Evolutionary conservation across 768 basidiomycete species (phyloP), one percentile per base, ranked within the genome.

Genomic region (Mycena leptocephala): DNA sequence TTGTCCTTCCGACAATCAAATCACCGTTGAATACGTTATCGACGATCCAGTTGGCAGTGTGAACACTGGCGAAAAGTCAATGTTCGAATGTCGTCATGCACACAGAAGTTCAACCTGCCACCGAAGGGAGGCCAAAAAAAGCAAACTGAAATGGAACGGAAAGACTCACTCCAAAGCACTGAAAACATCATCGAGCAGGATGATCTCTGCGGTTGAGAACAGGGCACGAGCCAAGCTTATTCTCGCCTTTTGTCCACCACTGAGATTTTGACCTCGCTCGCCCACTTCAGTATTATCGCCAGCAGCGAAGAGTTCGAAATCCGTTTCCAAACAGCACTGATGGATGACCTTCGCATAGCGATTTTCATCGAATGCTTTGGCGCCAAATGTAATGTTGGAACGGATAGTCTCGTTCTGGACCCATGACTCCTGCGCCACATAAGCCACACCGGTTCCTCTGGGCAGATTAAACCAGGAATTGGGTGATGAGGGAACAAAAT

Each of bases 381-480:
- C 85, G 26, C 96, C 95, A 76, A 98, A 97, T 53, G 94, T 84
- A 70, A 98, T 94, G 80, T 97, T 98, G 48, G 95, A 93, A 82
- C 90, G 87, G 66, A 95, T 94, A 0, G 94, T 95, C 74, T 93
- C 94, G 78, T 95, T 96, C 81, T 93, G 92, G 4, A 96, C 92
- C 95, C 95, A 97, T 3, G 93, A 91, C 80, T 96, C 95, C 81
- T 97, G 96, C 6, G 94, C 93, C 4, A 94, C 94, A 81, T 95
- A 96, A 4, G 95, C 92, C 33, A 97, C 89, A 5, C 95, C 95
- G 0, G 88, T 88, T 4, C 85, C 85, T 3, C 94, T 86, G n/a
- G 95, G 95, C 2, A 96, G 88, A 77, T 91, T 91, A 83, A 89
- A 95, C 89, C 91, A 94, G 0, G 94, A 92, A 48, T 89, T 87